phyloP scores from a whole-genome alignment of 345 rosid species.

The Eucalyptus sideroxylon region DNA sequence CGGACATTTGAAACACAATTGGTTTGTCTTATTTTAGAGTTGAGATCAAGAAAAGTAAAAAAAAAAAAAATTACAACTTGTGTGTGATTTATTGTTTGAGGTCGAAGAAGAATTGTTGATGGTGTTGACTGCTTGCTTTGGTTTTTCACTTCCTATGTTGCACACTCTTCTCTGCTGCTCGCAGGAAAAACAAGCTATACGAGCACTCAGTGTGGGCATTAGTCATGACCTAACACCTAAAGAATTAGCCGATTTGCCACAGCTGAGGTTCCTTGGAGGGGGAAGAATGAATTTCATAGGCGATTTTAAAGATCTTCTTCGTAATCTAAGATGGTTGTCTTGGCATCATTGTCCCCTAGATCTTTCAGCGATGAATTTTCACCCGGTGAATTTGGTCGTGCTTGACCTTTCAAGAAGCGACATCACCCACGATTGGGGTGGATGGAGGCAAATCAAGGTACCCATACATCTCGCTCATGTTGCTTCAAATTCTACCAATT shows the following conservation, averaged over 20 bases:
- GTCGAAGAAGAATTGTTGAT: neutral
- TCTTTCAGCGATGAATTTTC: neutral
- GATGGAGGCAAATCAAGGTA: neutral
- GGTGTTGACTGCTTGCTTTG: too few species aligned
- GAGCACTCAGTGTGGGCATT: neutral
- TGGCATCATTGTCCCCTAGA: neutral
- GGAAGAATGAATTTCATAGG: neutral
- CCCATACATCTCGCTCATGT: neutral
- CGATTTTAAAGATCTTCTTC: rapidly evolving
- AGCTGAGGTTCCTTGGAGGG: neutral
- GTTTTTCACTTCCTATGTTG: neutral
- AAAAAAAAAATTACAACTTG: neutral
- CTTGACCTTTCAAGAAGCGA: neutral
- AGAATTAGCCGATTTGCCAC: neutral
- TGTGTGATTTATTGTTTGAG: neutral
- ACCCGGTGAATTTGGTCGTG: neutral
- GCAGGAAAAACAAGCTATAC: neutral
- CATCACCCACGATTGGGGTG: neutral
- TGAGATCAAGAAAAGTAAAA: neutral
- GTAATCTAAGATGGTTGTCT: neutral
- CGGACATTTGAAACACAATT: neutral
- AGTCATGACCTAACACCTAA: neutral
- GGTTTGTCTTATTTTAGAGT: neutral
- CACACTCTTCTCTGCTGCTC: neutral
- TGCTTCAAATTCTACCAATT: neutral